Evolutionary conservation across 176 grass and related monocot species (phyloP).

Genomic region (Aegilops bicornis): DNA sequence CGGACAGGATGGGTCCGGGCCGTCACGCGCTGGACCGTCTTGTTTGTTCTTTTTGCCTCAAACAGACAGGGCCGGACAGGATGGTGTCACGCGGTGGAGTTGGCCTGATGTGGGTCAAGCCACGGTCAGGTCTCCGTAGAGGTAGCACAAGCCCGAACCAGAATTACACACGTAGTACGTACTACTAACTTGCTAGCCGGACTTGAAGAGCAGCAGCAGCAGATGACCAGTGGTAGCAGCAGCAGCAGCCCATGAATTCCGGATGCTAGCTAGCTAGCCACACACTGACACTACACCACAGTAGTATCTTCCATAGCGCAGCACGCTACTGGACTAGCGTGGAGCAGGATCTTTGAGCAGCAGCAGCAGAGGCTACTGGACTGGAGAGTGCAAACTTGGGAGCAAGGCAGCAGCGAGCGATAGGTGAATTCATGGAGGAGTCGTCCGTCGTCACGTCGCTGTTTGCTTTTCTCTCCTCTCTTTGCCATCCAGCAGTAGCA

Average conservation of each 20-base stretch:
- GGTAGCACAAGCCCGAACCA: not conserved
- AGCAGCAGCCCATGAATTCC: not conserved
- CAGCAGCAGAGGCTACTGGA: not conserved
- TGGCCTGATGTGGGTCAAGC: too few relatives aligned
- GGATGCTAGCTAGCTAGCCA: not conserved
- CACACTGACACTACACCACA: not conserved
- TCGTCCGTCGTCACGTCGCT: slow-evolving; percentile 26
- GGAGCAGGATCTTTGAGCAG: slow-evolving; percentile 17
- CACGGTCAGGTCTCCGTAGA: not conserved
- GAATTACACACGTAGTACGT: not conserved
- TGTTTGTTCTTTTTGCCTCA: too few relatives aligned
- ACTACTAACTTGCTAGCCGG: not conserved
- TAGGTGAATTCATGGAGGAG: not conserved
- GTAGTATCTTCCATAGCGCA: not conserved
- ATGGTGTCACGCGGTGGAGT: too few relatives aligned
- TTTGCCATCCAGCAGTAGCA: too few relatives aligned
- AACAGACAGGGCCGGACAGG: too few relatives aligned
- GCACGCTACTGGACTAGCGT: not conserved
- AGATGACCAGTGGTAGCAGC: not conserved
- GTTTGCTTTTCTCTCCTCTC: slow-evolving; percentile 1
- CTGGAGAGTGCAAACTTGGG: not conserved
- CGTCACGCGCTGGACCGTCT: too few relatives aligned
- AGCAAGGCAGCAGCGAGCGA: not conserved
- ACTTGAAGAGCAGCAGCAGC: not conserved
- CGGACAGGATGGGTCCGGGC: too few relatives aligned